Evolutionary conservation across 2,329 filamentous ascomycete genomes (phyloP), one percentile per base, ranked within the genome.

Genomic region (Volutella citrinella): DNA sequence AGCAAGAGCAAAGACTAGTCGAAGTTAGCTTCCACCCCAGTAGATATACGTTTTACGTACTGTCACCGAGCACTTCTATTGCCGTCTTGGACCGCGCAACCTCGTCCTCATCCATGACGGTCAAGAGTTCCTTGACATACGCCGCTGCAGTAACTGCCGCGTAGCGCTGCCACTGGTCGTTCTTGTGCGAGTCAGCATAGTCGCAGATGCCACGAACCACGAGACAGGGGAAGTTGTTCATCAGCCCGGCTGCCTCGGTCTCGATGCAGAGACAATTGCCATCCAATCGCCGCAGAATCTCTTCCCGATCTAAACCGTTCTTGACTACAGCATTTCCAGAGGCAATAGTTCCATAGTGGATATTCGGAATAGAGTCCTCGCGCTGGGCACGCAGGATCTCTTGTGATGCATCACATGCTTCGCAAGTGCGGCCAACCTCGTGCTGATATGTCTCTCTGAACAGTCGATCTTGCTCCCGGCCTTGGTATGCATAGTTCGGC

Each of bases 171-270:
- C 61, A 65, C 9, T 8, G 13, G 8, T 65, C 54, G 19, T 56
- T 59, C 36, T 66, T 66, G 30, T 65, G 60, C 0, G 49, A 56
- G 36, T 67, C 63, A 6, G 59, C 53, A 35, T 64, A 66, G 27
- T 63, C 56, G 22, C 55, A 64, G 3, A 65, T 60, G 0, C 62
- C 61, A 6, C 59, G 50, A 16, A 67, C 57, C 0, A 57, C 48
- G 57, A 39, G 22, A 13, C 30, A 25, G 6, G 30, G 30, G 6
- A 29, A 29, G 5, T 40, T 32, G 10, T 43, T 27, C 24, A 40
- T 41, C 5, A 54, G n/a, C n/a, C n/a, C n/a, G n/a, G n/a, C n/a
- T n/a, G n/a, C n/a, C n/a, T n/a, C n/a, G n/a, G n/a, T n/a, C 27
- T 58, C 54, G 14, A 57, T 34, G 13, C 49, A 54, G 1, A 49